Base-by-base conservation (phyloP, 108 stramenopile genomes). In the Seminavis robusta region DNA sequence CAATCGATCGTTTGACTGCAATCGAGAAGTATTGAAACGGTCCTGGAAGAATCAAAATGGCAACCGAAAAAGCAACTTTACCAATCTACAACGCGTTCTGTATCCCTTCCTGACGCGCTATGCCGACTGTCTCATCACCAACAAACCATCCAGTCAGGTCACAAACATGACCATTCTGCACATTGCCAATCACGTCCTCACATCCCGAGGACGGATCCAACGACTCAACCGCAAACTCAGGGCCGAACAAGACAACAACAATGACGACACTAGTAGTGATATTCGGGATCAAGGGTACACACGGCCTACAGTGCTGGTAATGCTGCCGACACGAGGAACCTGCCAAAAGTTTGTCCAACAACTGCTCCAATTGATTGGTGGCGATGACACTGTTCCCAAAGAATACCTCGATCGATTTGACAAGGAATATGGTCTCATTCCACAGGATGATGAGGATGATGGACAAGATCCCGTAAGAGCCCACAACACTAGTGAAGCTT, bases 281-380 rank as follows among this genome's bases (percentile, higher is more conserved):
- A 73, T 69, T 54, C 80, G 90, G 6, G 93, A 94, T 64, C 93
- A 94, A 66, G 93, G 93, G n/a, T 94, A 81, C 52, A 82, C 81
- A 4, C 72, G 89, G 29, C 85, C 89, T 16, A 85, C 84, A 25
- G 87, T 91, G 17, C 59, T 94, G 13, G 56, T 94, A 0, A 59
- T 94, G 50, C 51, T 91, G 25, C 93, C 93, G 0, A 94, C 93
- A 0, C 74, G 93, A 9, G 77, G 80, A 6, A 71, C 72, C 15
- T 86, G 85, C 58, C 67, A 79, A 43, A 44, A 44, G n/a, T 91
- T 89, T 70, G 77, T 94, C n/a, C 30, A 74, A 17, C n/a, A 42
- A 15, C 59, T 88, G 69, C 38, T 79, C 8, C 27, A 54, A 16
- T 20, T 88, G 57, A 43, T 83, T 16, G 80, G 82, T 1, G 55